Base-by-base conservation (phyloP, 495 filamentous ascomycete species). In the Durotheca rogersii region DNA sequence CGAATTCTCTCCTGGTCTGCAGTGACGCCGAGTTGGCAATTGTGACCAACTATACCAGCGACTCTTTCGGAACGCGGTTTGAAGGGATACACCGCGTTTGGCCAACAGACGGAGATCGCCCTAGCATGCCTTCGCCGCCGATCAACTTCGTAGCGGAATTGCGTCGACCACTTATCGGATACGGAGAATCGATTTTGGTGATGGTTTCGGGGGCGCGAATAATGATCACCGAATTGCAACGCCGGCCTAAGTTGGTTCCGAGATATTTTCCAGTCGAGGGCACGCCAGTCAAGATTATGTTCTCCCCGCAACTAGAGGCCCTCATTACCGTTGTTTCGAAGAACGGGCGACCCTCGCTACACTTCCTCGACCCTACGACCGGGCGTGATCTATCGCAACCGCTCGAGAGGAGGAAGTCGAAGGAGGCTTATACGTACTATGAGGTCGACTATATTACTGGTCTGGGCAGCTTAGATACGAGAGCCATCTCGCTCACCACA, bases 201-300 rank as follows among this genome's bases (percentile, higher is more conserved):
- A 63, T 77, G 51, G 31, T 73, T 31, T 53, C 69, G 1, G 77
- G 74, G 0, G 31, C 69, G n/a, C 70, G 71, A 17, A 53, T 83
- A 2, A 53, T 82, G 18, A 56, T 84, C 10, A 69, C 75, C 11
- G 68, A 74, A n/a, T 44, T 85, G 15, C 69, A 78, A 35, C 56
- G 64, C 7, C 59, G 61, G 4, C 66, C 71, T 6, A 74, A 75
- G 35, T 67, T 74, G 0, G 72, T 84, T 6, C 78, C 80, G 10
- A 72, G 83, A 5, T 70, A 70, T 34, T 64, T 83, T 1, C 63
- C 63, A 0, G 55, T 81, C 4, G 45, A 49, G 7, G 75, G 76
- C 2, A 78, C 77, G 1, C 81, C 82, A 10, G 67, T 66, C 4
- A 77, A 74, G 30, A 52, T 85, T 0, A 46, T 83, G 9, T 84